Evolutionary conservation across 495 filamentous ascomycete species (phyloP), one percentile per base, ranked within the genome.

Genomic region (Penicilliopsis zonata): DNA sequence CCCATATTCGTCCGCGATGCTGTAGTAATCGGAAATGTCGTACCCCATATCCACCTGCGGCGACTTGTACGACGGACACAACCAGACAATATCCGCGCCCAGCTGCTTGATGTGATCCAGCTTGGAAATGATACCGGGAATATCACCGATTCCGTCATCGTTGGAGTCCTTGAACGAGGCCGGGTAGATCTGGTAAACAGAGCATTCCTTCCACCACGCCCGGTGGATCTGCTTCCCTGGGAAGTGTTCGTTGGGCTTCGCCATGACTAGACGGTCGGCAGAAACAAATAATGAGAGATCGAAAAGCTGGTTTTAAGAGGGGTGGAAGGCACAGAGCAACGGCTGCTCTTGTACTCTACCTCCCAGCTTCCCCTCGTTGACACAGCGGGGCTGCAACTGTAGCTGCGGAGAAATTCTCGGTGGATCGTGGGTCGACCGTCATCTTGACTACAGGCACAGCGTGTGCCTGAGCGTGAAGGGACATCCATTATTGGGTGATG

Each of bases 111-210:
- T 69, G 42, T 83, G 77, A 44, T 76, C 71, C 9, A 83, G 52
- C 43, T 77, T 67, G 12, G 70, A 70, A 22, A 74, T 69, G 25
- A 82, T 73, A 9, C 78, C 78, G 1, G 62, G 72, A 21, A 82
- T 70, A 43, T 82, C 78, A 8, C 78, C 78, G 37, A 76, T 58
- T 19, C 78, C 78, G 47, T 80, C 76, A 31, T 65, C 60, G 43
- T 80, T 77, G 20, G 72, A 72, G 49, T 82, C 79, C 15, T 72
- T 68, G 56, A 70, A 82, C 5, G 63, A 70, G 2, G 74, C 67
- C 2, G 77, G 77, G 57, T 77, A 83, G 34, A 83, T 75, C 43
- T 83, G 78, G 44, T 83, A 82, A 25, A 80, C 69, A 13, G 53
- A 65, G 35, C 40, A 52, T 43, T 72, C 69, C 49, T 70, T 71